phyloP scores from a whole-genome alignment of 306 rosid genomes.

The Trifolium fragiferum region DNA sequence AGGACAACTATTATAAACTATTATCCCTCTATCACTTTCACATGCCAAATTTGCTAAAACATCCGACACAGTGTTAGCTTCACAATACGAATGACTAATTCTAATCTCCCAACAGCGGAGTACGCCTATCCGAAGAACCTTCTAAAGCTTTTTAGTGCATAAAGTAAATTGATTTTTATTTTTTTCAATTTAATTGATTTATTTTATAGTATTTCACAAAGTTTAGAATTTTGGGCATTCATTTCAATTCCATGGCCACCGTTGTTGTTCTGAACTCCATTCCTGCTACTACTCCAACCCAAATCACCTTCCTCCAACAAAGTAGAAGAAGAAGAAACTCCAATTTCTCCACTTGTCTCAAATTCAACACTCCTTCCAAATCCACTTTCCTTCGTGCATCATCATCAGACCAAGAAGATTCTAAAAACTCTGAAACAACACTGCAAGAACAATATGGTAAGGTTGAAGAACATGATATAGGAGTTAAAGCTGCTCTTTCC shows the following conservation, averaged over 20 bases:
- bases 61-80: no score
- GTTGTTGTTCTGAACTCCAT: constrained; percentile 14
- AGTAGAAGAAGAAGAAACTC: constrained; percentile 29
- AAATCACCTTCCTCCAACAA: neutral
- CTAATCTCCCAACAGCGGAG: no score
- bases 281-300: constrained; percentile 8
- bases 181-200: no score
- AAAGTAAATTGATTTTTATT: no score
- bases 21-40: no score
- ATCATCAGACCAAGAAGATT: constrained; percentile 21
- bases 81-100: no score
- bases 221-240: no score
- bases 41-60: no score
- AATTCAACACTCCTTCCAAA: constrained; percentile 22
- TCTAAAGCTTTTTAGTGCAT: no score
- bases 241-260: constrained; percentile 46
- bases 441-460: constrained; percentile 31
- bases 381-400: constrained; percentile 34
- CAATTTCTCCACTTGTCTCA: constrained; percentile 36
- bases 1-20: no score
- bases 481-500: constrained; percentile 71
- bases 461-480: constrained; percentile 48
- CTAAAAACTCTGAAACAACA: constrained; percentile 49
- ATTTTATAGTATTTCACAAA: no score
- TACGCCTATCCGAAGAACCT: no score